Evolutionary conservation across 306 rosid species (phyloP).

Genomic region (Pterocarpus macrocarpus): DNA sequence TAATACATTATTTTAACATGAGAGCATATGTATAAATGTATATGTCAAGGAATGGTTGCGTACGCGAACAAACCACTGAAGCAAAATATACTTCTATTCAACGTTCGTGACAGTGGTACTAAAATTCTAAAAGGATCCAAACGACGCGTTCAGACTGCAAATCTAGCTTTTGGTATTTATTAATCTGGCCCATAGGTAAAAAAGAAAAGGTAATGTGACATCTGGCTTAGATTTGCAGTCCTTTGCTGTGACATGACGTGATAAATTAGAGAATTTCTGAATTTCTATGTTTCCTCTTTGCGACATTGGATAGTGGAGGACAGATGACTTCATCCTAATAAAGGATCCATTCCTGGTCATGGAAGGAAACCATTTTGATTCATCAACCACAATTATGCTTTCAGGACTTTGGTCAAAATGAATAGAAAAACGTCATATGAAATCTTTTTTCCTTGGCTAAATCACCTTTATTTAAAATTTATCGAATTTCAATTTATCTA

Average conservation of each 20-base stretch:
- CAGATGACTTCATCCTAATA: neutral
- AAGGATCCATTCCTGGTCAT: neutral
- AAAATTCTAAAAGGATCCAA: too few relatives aligned
- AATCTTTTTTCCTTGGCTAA: neutral
- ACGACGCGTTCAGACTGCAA: neutral
- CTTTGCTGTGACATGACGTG: neutral
- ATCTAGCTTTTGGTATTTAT: neutral
- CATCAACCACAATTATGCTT: neutral
- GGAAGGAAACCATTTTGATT: neutral
- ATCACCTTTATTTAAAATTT: too few relatives aligned
- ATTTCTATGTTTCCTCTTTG: neutral
- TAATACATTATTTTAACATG: too few relatives aligned
- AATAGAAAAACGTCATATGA: neutral
- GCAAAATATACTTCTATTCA: too few relatives aligned
- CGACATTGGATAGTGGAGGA: constrained; percentile 1
- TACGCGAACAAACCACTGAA: too few relatives aligned
- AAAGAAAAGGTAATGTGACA: neutral
- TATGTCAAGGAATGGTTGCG: too few relatives aligned
- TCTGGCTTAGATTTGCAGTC: neutral
- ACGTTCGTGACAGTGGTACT: too few relatives aligned
- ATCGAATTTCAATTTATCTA: too few relatives aligned
- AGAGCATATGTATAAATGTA: too few relatives aligned
- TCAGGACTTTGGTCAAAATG: constrained; percentile 3
- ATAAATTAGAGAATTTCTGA: neutral
- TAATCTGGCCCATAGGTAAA: neutral